phyloP scores from a whole-genome alignment of 176 grass and related monocot genomes.

The Aechmea fasciata region DNA sequence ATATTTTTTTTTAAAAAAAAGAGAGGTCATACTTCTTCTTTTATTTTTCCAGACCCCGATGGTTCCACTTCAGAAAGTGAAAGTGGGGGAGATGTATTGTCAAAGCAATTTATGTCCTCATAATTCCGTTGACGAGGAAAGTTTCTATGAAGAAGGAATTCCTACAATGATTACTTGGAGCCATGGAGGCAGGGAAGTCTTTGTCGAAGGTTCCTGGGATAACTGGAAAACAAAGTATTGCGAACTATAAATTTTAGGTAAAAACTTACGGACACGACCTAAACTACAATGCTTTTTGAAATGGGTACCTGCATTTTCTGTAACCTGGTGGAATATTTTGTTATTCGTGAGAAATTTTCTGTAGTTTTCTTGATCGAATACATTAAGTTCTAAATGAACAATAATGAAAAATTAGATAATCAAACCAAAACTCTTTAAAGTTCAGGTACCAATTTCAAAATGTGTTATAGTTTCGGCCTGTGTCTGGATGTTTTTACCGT shows the following conservation, averaged over 20 bases:
- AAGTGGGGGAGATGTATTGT: conserved; percentile 11
- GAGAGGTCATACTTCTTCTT: not conserved
- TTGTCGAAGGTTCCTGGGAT: conserved; percentile 36
- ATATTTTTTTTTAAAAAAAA: no score
- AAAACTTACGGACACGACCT: not conserved
- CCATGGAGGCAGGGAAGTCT: conserved; percentile 29
- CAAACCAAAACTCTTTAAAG: no score
- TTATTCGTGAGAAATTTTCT: not conserved
- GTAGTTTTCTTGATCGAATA: not conserved
- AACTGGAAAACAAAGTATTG: conserved; percentile 30
- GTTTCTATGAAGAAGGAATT: conserved; percentile 19
- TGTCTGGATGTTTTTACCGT: not conserved
- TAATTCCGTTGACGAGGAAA: conserved; percentile 1
- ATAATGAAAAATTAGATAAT: no score
- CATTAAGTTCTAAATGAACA: not conserved
- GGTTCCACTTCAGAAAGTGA: conserved; percentile 25
- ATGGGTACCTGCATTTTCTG: no score
- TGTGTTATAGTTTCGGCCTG: no score
- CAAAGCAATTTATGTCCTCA: not conserved
- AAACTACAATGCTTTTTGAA: no score
- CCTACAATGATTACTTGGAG: conserved; percentile 27
- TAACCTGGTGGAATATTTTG: no score
- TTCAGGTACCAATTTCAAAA: no score
- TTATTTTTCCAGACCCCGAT: conserved; percentile 14
- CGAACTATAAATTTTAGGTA: not conserved